phyloP scores from a whole-genome alignment of 2,329 filamentous ascomycete genomes.

The Sporothrix mexicana region DNA sequence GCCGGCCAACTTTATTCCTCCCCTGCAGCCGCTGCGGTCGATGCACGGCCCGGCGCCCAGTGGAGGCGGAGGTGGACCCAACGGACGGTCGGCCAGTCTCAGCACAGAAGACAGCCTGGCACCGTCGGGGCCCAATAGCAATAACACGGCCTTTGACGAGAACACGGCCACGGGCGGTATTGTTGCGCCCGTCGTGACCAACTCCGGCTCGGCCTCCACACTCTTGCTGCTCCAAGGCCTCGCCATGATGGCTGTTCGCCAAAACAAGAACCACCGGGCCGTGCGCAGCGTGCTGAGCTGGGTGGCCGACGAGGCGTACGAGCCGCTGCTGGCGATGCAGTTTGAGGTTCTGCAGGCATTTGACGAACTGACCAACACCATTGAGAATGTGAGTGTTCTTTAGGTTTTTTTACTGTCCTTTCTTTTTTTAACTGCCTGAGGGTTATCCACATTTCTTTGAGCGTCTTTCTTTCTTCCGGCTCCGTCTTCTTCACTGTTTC shows the following conservation, averaged over 20 bases:
- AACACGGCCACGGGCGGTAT: conserved; percentile 72
- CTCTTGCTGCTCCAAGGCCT: conserved; percentile 70
- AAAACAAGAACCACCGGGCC: conserved; percentile 79
- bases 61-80: neutral
- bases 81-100: conserved; percentile 27
- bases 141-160: neutral
- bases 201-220: conserved; percentile 66
- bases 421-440: neutral
- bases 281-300: conserved; percentile 77
- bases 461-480: neutral
- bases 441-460: neutral
- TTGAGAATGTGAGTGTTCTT: conserved; percentile 55
- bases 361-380: conserved; percentile 76
- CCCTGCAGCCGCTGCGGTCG: conserved; percentile 58
- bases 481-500: neutral
- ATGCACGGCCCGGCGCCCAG: conserved; percentile 43
- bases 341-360: conserved; percentile 80
- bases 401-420: neutral
- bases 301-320: conserved; percentile 75
- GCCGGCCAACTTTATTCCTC: conserved; percentile 72
- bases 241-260: conserved; percentile 78
- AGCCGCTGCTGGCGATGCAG: conserved; percentile 78
- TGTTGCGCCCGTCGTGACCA: conserved; percentile 75
- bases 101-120: conserved; percentile 28
- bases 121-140: neutral